These are phyloP conservation scores for Mrakia hoshinonis DNA, from an alignment of 768 basidiomycete species.

Conservation along the genomic window DNA sequence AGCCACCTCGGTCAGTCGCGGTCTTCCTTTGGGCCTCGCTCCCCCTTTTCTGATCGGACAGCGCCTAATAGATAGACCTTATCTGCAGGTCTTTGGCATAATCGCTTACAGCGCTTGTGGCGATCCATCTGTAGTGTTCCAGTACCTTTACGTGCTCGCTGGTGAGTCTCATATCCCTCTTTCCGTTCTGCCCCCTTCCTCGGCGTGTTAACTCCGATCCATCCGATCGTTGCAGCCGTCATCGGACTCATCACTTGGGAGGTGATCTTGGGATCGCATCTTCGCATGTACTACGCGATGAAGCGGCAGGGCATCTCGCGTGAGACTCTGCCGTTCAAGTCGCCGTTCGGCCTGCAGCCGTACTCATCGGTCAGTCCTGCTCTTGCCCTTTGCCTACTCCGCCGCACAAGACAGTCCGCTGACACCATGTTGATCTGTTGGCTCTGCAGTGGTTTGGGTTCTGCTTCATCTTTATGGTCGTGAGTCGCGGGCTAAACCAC, in stretches of 20 bases:
- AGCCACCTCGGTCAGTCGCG: conserved; percentile 31
- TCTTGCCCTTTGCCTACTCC: too few relatives aligned
- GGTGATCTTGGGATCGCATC: conserved; percentile 19
- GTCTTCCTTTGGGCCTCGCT: conserved; percentile 30
- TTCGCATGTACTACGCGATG: conserved; percentile 26
- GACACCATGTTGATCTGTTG: conserved; percentile 28
- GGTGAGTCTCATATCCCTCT: too few relatives aligned
- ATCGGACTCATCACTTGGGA: conserved; percentile 35
- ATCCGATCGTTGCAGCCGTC: conserved; percentile 33
- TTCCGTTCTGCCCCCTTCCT: too few relatives aligned
- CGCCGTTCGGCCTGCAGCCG: too few relatives aligned
- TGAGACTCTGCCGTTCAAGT: not conserved
- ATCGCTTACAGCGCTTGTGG: conserved; percentile 23
- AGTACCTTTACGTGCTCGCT: conserved; percentile 15
- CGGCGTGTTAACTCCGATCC: conserved; percentile 33
- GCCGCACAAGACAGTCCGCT: too few relatives aligned
- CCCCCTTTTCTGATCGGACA: too few relatives aligned
- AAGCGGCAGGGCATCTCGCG: conserved; percentile 18
- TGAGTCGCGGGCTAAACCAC: too few relatives aligned
- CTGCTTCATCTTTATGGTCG: conserved; percentile 30
- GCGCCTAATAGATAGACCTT: too few relatives aligned
- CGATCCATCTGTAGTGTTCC: conserved; percentile 26
- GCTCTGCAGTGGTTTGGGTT: conserved; percentile 30
- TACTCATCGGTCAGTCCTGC: too few relatives aligned
- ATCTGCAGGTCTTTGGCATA: too few relatives aligned